phyloP scores from a whole-genome alignment of 2,329 filamentous ascomycete species.

The Huntiella bhutanensis region DNA sequence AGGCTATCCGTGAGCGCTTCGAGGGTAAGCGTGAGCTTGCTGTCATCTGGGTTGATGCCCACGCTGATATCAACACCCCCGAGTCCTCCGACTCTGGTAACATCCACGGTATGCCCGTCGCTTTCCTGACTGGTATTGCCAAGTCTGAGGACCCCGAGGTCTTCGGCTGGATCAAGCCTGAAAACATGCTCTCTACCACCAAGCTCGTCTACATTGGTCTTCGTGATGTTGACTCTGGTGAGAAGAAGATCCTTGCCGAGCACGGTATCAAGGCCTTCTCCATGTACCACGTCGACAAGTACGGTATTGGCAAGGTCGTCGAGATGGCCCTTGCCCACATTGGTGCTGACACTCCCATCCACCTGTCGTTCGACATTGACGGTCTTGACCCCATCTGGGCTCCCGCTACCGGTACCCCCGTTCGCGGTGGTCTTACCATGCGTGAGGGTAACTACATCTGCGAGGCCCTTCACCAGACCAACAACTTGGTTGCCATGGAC shows the following conservation, averaged over 20 bases:
- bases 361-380: slow-evolving; percentile 93
- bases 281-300: slow-evolving; percentile 94
- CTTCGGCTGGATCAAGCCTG: slow-evolving; percentile 75
- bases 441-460: slow-evolving; percentile 96
- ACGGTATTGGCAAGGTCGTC: slow-evolving; percentile 89
- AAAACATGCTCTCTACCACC: slow-evolving; percentile 48
- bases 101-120: slow-evolving; percentile 94
- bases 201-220: slow-evolving; percentile 97
- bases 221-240: slow-evolving; percentile 76
- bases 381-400: slow-evolving; percentile 92
- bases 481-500: slow-evolving; percentile 61
- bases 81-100: slow-evolving; percentile 81
- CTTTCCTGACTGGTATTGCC: slow-evolving; percentile 75
- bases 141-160: slow-evolving; percentile 55
- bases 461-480: slow-evolving; percentile 65
- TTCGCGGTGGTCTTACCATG: slow-evolving; percentile 79
- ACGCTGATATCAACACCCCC: slow-evolving; percentile 93
- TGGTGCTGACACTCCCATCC: slow-evolving; percentile 83
- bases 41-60: slow-evolving; percentile 96
- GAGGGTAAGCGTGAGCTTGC: slow-evolving; percentile 55
- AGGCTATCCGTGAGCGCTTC: slow-evolving; percentile 68
- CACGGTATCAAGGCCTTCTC: slow-evolving; percentile 88
- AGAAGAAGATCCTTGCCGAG: slow-evolving; percentile 81
- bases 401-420: slow-evolving; percentile 85
- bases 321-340: slow-evolving; percentile 98